phyloP scores from a whole-genome alignment of 1,139 yeast genomes.

The Kurtzmaniella quercitrusa region DNA sequence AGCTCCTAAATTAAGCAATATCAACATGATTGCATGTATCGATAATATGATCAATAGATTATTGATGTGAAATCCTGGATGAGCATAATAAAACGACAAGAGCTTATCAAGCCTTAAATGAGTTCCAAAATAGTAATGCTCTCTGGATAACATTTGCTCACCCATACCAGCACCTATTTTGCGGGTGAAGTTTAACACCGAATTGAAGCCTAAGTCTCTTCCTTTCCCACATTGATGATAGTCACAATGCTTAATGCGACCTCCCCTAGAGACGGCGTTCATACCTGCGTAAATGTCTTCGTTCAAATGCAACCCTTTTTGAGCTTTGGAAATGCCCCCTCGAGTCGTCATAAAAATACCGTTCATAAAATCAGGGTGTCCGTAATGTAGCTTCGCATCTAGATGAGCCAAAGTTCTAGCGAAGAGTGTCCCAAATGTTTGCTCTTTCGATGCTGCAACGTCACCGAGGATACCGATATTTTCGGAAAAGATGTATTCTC shows the following conservation, averaged over 20 bases:
- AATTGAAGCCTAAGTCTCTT: slow-evolving; percentile 80
- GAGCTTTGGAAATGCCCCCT: slow-evolving; percentile 90
- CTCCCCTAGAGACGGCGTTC: slow-evolving; percentile 78
- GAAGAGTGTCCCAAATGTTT: slow-evolving; percentile 86
- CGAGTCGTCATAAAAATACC: slow-evolving; percentile 84
- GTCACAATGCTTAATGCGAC: slow-evolving; percentile 83
- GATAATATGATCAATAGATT: slow-evolving; percentile 76
- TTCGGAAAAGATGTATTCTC: slow-evolving; percentile 86
- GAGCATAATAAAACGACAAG: slow-evolving; percentile 84
- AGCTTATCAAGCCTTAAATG: slow-evolving; percentile 76
- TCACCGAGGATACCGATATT: slow-evolving; percentile 85
- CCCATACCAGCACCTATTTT: slow-evolving; percentile 97
- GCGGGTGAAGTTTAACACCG: slow-evolving; percentile 79
- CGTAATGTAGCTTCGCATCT: slow-evolving; percentile 87
- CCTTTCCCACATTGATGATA: slow-evolving; percentile 92
- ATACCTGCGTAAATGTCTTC: slow-evolving; percentile 94
- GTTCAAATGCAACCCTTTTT: slow-evolving; percentile 77
- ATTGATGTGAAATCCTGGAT: slow-evolving; percentile 86
- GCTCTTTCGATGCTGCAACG: slow-evolving; percentile 91
- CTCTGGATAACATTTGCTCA: slow-evolving; percentile 81
- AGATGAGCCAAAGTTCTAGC: slow-evolving; percentile 82
- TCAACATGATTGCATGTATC: slow-evolving; percentile 64
- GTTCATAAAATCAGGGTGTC: slow-evolving; percentile 87
- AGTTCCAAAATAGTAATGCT: slow-evolving; percentile 78
- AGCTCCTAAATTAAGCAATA: slow-evolving; percentile 65